Evolutionary conservation across 495 filamentous ascomycete species (phyloP), one percentile per base, ranked within the genome.

Genomic region (Aspergillus sclerotioniger): DNA sequence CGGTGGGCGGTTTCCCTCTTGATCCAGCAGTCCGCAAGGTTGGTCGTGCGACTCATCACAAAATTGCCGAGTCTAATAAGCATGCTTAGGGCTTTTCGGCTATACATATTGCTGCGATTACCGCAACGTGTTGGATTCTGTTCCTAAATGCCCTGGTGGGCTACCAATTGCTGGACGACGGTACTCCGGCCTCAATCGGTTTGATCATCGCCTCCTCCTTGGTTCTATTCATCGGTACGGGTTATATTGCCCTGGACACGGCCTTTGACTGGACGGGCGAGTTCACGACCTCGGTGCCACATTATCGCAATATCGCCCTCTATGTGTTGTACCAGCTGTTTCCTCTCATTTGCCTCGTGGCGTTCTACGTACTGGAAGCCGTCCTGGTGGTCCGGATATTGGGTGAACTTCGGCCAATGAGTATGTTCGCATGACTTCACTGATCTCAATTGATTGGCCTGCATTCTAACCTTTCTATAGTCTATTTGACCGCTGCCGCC

Each of bases 211-310:
- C 74, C 17, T 96, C 94, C 17, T 87, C 85, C 0, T 65, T 80
- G 16, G 72, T 80, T 7, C 73, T 97, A 55, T 94, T 97, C 69
- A 78, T 98, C 61, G 94, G 94, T 28, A 94, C 92, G 5, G 92
- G 92, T 15, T 99, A 96, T 72, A 95, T 99, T 62, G 90, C 92
- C 2, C 83, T 99, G 53, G 94, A 99, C 72, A 97, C 92, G 7
- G 94, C 86, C 3, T 94, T 91, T 67, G 79, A 82, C 62, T 96
- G 90, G 85, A 94, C 95, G 0, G 80, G 80, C 20, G 84, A 87
- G 62, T 99, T 91, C 71, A 67, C 84, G 35, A 70, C 75, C 5
- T 87, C 82, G 58, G 70, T 84, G 37, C 56, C 54, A 0, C 64
- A 66, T 21, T 85, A 91, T 66, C 85, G 86, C 41, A 87, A 90